These are phyloP conservation scores for Alternaria hordeiaustralica DNA, from an alignment of 2,329 filamentous ascomycete genomes.

Conservation along the genomic window DNA sequence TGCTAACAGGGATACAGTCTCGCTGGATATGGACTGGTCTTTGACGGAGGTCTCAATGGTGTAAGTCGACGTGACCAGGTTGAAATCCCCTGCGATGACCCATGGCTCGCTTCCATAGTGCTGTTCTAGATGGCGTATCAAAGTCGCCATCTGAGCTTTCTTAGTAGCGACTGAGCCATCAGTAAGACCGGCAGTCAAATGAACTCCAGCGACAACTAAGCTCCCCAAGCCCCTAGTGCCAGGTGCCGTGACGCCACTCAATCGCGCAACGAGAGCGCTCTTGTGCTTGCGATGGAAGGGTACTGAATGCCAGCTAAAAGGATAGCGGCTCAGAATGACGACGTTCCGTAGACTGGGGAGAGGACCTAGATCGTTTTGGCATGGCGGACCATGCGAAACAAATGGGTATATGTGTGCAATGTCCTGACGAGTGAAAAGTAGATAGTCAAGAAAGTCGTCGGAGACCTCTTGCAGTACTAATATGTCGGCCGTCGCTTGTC, in stretches of 20 bases:
- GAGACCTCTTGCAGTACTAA: constrained; percentile 68
- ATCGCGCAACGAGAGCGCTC: constrained; percentile 59
- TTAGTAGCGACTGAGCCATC: constrained; percentile 65
- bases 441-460: constrained; percentile 65
- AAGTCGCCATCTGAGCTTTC: constrained; percentile 60
- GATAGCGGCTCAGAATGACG: constrained; percentile 63
- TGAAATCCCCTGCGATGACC: constrained; percentile 70
- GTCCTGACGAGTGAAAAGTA: constrained; percentile 55
- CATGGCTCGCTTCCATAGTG: constrained; percentile 56
- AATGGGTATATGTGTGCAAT: constrained; percentile 62
- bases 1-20: constrained; percentile 54
- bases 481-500: constrained; percentile 46
- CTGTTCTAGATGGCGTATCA: constrained; percentile 56
- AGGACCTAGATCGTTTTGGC: constrained; percentile 59
- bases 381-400: constrained; percentile 63
- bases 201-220: constrained; percentile 63
- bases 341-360: constrained; percentile 67
- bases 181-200: constrained; percentile 67
- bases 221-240: constrained; percentile 25
- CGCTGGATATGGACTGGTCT: constrained; percentile 60
- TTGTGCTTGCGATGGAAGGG: constrained; percentile 65
- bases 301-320: constrained; percentile 64
- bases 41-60: constrained; percentile 62
- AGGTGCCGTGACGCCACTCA: constrained; percentile 46
- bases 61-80: constrained; percentile 65